Evolutionary conservation across 2,329 filamentous ascomycete genomes (phyloP).

Genomic region (Fusarium sp.): DNA sequence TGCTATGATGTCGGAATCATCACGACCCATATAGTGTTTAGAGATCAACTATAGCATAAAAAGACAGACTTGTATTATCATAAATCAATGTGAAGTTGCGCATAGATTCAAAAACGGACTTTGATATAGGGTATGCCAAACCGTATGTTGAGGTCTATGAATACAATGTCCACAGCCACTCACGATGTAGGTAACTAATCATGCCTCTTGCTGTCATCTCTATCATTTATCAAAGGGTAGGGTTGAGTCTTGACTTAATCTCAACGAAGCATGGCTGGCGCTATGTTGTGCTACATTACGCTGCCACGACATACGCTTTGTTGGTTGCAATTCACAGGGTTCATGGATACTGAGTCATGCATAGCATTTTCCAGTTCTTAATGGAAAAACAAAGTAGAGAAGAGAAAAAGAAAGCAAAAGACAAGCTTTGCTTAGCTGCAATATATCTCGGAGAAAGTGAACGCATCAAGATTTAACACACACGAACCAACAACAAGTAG

Average conservation of each 20-base stretch:
- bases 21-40: too few relatives aligned
- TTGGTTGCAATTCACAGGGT: conserved; percentile 6
- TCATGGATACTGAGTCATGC: conserved; percentile 32
- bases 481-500: not conserved
- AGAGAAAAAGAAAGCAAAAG: not conserved
- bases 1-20: too few relatives aligned
- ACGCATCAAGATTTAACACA: not conserved
- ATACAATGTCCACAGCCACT: too few relatives aligned
- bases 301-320: not conserved
- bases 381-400: not conserved
- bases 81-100: too few relatives aligned
- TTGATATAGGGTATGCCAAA: not conserved
- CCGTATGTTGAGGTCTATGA: too few relatives aligned
- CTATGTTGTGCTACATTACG: not conserved
- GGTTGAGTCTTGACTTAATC: not conserved
- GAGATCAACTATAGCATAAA: too few relatives aligned
- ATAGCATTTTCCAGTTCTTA: not conserved
- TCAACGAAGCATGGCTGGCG: not conserved
- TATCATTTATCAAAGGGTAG: too few relatives aligned
- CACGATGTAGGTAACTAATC: too few relatives aligned
- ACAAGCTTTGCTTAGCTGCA: not conserved
- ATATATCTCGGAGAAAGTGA: conserved; percentile 1
- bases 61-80: too few relatives aligned
- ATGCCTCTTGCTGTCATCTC: too few relatives aligned
- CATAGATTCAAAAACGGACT: not conserved